These are phyloP conservation scores for Cercospora sp. DNA, from an alignment of 2,329 filamentous ascomycete genomes.

Conservation along the genomic window DNA sequence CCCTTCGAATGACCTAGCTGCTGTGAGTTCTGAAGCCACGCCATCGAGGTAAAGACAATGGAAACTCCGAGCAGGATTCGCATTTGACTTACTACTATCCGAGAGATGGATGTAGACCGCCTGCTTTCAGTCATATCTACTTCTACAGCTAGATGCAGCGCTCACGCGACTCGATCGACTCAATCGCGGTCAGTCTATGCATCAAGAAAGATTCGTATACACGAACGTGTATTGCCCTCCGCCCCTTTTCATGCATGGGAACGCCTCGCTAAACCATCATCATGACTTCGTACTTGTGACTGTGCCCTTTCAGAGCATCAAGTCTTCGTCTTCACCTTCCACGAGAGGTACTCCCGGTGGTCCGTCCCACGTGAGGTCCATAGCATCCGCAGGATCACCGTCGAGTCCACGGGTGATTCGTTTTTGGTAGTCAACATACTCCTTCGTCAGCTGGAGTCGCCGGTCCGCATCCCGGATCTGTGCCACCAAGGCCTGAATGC, in stretches of 20 bases:
- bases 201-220: not conserved
- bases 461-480: constrained; percentile 57
- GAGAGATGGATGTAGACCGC: constrained; percentile 5
- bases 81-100: not conserved
- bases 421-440: constrained; percentile 57
- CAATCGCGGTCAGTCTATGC: not conserved
- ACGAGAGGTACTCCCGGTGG: constrained; percentile 25
- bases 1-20: not conserved
- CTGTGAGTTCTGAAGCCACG: not conserved
- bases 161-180: not conserved
- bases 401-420: constrained; percentile 47
- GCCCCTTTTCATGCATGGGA: constrained; percentile 3
- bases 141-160: constrained; percentile 1
- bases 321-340: constrained; percentile 36
- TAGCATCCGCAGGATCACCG: constrained; percentile 39
- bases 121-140: constrained; percentile 14
- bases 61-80: not conserved
- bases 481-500: constrained; percentile 52
- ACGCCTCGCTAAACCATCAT: constrained; percentile 15
- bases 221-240: not conserved
- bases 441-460: constrained; percentile 57
- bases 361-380: constrained; percentile 39
- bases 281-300: constrained; percentile 11
- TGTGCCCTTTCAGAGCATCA: constrained; percentile 31
- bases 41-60: not conserved